Conservation (phyloP, 78 protist genomes). For the Dictyostelium intermedium region DNA sequence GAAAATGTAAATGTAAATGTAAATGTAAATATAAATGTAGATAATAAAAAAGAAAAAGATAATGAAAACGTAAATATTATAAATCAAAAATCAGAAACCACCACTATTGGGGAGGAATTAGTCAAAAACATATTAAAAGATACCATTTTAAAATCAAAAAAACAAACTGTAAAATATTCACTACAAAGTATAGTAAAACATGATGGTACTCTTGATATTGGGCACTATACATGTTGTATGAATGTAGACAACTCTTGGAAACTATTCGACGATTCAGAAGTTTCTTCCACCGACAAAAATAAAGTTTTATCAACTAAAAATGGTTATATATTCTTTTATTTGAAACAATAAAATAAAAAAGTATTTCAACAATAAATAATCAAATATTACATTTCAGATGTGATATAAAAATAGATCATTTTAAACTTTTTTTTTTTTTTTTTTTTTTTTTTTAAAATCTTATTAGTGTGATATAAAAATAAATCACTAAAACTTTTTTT, state of each 20-base stretch:
- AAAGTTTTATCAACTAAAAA: not conserved
- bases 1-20: no score
- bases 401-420: no score
- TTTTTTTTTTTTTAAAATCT: no score
- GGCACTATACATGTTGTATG: constrained; percentile 47
- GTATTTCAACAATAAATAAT: not conserved
- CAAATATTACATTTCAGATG: no score
- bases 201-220: not conserved
- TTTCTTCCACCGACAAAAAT: not conserved
- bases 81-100: not conserved
- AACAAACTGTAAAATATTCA: not conserved
- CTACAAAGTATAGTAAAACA: constrained; percentile 46
- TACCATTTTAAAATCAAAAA: not conserved
- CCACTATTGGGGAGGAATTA: not conserved
- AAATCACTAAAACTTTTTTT: no score
- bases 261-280: constrained; percentile 33
- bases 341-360: not conserved
- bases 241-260: constrained; percentile 40
- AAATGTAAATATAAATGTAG: not conserved
- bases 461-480: no score
- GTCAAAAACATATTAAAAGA: not conserved
- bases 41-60: not conserved
- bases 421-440: no score
- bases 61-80: not conserved
- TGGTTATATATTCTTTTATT: constrained; percentile 22